These are phyloP conservation scores for Mercurialis annua DNA, from an alignment of 345 rosid genomes.

Conservation along the genomic window DNA sequence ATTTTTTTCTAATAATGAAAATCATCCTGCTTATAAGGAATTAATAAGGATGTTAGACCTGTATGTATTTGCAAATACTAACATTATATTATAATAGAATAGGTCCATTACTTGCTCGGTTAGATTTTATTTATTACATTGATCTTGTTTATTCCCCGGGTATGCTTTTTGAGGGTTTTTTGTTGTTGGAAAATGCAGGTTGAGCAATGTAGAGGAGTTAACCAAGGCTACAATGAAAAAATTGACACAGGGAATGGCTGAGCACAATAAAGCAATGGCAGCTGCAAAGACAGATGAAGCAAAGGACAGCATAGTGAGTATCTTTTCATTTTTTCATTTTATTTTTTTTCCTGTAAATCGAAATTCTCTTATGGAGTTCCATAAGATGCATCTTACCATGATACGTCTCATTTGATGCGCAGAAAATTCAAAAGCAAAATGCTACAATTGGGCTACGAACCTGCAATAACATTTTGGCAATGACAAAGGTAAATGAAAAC, in stretches of 20 bases:
- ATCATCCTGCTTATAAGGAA: too few relatives aligned
- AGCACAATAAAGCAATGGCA: slow-evolving; percentile 94
- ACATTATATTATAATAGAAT: too few relatives aligned
- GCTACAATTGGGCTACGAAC: slow-evolving; percentile 85
- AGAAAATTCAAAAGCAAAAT: slow-evolving; percentile 91
- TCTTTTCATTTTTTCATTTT: too few relatives aligned
- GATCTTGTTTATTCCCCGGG: not conserved
- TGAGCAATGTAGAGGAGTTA: slow-evolving; percentile 78
- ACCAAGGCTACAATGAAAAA: slow-evolving; percentile 91
- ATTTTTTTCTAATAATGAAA: too few relatives aligned
- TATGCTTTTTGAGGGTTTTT: not conserved
- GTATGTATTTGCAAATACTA: not conserved
- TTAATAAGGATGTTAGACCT: too few relatives aligned
- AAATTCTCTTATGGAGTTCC: not conserved
- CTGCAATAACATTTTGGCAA: slow-evolving; percentile 89
- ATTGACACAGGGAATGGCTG: slow-evolving; percentile 86
- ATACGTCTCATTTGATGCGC: slow-evolving; percentile 16
- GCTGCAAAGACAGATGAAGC: slow-evolving; percentile 94
- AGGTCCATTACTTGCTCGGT: not conserved
- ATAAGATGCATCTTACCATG: slow-evolving; percentile 6
- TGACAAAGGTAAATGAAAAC: slow-evolving; percentile 74
- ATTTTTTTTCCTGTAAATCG: slow-evolving; percentile 11
- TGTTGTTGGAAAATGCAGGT: slow-evolving; percentile 39
- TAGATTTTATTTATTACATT: not conserved
- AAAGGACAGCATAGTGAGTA: slow-evolving; percentile 74